Conservation (phyloP, 1,139 yeast species). For the Meyerozyma carpophila region DNA sequence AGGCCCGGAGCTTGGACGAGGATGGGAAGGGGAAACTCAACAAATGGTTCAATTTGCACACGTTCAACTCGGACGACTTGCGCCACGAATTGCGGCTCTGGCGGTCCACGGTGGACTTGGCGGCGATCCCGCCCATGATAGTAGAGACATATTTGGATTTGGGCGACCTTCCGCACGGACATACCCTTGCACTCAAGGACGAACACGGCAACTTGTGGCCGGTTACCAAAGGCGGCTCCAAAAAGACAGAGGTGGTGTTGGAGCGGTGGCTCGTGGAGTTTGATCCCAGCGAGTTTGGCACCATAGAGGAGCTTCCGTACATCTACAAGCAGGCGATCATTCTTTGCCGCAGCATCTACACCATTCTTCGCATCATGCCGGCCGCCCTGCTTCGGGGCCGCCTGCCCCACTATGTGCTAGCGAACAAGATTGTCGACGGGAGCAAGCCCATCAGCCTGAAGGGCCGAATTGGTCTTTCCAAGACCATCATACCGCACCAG, state of each 20-base stretch:
- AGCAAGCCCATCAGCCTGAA: slow-evolving; percentile 70
- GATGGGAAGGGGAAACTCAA: slow-evolving; percentile 25
- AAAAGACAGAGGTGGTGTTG: slow-evolving; percentile 73
- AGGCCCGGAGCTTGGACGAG: slow-evolving; percentile 10
- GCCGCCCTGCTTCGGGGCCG: slow-evolving; percentile 16
- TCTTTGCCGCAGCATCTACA: slow-evolving; percentile 67
- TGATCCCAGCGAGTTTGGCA: slow-evolving; percentile 35
- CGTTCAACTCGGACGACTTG: slow-evolving; percentile 37
- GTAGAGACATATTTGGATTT: slow-evolving; percentile 81
- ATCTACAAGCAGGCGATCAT: slow-evolving; percentile 74
- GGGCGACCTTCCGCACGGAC: slow-evolving; percentile 52
- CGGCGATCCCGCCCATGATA: slow-evolving; percentile 66
- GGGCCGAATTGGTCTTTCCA: slow-evolving; percentile 81
- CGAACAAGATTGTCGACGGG: slow-evolving; percentile 70
- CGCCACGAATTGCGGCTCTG: slow-evolving; percentile 59
- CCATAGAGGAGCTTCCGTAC: slow-evolving; percentile 52
- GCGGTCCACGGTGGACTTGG: slow-evolving; percentile 41
- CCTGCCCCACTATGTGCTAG: slow-evolving; percentile 21
- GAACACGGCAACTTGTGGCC: slow-evolving; percentile 48
- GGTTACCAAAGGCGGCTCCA: slow-evolving; percentile 46
- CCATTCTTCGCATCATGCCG: slow-evolving; percentile 67
- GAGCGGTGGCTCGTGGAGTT: slow-evolving; percentile 92
- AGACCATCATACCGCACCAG: slow-evolving; percentile 49
- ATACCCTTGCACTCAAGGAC: slow-evolving; percentile 54
- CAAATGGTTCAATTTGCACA: slow-evolving; percentile 68